Conservation (phyloP, 495 filamentous ascomycete species). For the Sphaerosporella brunnea region DNA sequence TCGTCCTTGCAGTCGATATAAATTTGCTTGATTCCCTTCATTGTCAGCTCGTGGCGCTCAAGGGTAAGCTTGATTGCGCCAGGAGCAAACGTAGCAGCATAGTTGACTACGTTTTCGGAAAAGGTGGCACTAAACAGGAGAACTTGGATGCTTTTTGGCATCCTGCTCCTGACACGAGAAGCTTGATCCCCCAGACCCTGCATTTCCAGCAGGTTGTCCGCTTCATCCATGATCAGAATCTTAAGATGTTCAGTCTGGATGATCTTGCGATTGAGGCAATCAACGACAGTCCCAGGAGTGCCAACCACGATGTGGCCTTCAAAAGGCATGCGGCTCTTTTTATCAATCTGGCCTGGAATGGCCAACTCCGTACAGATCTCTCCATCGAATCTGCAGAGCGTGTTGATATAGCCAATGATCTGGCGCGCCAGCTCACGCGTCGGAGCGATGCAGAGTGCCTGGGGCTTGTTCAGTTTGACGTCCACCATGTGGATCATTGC, state of each 20-base stretch:
- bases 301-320: conserved; percentile 67
- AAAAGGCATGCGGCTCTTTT: conserved; percentile 41
- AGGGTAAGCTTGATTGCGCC: conserved; percentile 76
- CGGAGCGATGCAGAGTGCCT: conserved; percentile 78
- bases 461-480: conserved; percentile 46
- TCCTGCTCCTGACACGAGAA: conserved; percentile 50
- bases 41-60: conserved; percentile 75
- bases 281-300: conserved; percentile 83
- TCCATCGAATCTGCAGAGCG: conserved; percentile 27
- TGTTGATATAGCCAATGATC: conserved; percentile 72
- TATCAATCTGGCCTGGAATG: conserved; percentile 54
- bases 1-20: conserved; percentile 78
- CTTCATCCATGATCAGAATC: conserved; percentile 78
- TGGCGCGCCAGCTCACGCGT: conserved; percentile 91
- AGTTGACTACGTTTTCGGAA: conserved; percentile 62
- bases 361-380: conserved; percentile 39
- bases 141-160: conserved; percentile 42
- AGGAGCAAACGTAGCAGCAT: conserved; percentile 63
- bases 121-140: conserved; percentile 96
- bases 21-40: conserved; percentile 91
- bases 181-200: conserved; percentile 93
- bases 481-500: conserved; percentile 79
- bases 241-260: conserved; percentile 48
- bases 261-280: conserved; percentile 55
- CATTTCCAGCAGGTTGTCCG: conserved; percentile 90